These are phyloP conservation scores for Hippophae rhamnoides DNA, from an alignment of 306 rosid species.

Conservation along the genomic window DNA sequence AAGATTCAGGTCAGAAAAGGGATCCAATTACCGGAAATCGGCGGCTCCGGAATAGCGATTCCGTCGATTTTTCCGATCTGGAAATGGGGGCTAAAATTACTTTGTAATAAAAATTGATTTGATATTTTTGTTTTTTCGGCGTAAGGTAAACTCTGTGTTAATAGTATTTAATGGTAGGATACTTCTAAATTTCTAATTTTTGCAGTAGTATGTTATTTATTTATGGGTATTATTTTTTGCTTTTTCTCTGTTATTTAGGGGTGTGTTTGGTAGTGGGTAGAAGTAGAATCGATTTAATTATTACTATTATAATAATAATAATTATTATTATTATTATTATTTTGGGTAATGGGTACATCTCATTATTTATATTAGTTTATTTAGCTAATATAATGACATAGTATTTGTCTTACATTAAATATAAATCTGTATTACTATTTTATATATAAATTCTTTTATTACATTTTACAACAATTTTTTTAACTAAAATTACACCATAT, in stretches of 20 bases:
- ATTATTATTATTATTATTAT: constrained; percentile 7
- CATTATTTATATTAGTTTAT: neutral
- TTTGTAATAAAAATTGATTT: constrained; percentile 21
- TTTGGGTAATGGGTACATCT: neutral
- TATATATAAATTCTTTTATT: too few species aligned
- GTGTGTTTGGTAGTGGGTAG: constrained; percentile 29
- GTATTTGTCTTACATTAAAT: too few species aligned
- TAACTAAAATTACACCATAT: too few species aligned
- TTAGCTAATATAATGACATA: too few species aligned
- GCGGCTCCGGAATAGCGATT: constrained; percentile 41
- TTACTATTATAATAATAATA: neutral
- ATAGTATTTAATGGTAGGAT: constrained; percentile 24
- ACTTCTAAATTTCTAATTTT: constrained; percentile 11
- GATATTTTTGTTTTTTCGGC: constrained; percentile 12
- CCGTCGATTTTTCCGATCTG: constrained; percentile 45
- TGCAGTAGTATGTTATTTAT: constrained; percentile 24
- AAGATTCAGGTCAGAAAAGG: constrained; percentile 29
- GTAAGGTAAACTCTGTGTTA: constrained; percentile 27
- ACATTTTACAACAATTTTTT: too few species aligned
- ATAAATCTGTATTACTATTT: too few species aligned
- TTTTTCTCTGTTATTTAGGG: constrained; percentile 1
- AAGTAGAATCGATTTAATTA: neutral
- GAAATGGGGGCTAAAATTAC: constrained; percentile 13
- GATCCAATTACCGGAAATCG: constrained; percentile 22
- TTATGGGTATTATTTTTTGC: constrained; percentile 6